A percentile compares a stretch with the other conserved stretches of the same genome.
Conservation (phyloP, 371 early-diverging fungal genomes). For the Mortierella sp. region DNA sequence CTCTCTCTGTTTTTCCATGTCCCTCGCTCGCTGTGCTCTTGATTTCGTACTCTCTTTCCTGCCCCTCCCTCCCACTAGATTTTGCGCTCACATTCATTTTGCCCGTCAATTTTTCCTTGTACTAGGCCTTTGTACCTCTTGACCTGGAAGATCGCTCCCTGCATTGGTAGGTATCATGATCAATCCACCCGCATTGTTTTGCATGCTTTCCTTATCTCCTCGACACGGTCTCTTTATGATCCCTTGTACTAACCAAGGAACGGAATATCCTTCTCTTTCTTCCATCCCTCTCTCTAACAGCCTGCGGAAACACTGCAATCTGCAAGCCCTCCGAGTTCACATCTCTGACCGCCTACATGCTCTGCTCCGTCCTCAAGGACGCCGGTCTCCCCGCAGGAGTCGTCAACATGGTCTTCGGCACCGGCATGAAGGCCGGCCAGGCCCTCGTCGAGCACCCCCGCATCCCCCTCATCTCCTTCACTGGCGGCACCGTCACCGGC, state of each 20-base stretch:
- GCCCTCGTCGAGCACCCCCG: constrained; percentile 75
- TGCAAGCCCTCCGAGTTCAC: constrained; percentile 87
- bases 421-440: constrained; percentile 70
- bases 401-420: constrained; percentile 86
- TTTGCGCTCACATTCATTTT: not conserved
- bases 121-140: constrained; percentile 75
- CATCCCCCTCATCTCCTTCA: constrained; percentile 81
- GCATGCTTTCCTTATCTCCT: not conserved
- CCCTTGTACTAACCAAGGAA: not conserved
- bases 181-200: not conserved
- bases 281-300: not conserved
- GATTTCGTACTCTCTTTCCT: not conserved
- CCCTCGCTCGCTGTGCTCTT: not conserved
- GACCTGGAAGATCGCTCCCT: constrained; percentile 87
- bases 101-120: not conserved
- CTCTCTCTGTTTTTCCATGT: not conserved
- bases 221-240: too few relatives aligned
- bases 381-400: constrained; percentile 83
- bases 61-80: not conserved
- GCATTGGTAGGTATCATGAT: constrained; percentile 63
- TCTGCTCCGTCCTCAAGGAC: constrained; percentile 71
- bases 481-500: constrained; percentile 85
- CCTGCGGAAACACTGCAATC: constrained; percentile 77
- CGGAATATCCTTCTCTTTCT: too few relatives aligned
- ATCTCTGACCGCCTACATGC: constrained; percentile 73